These are phyloP conservation scores for Daldinia vernicosa DNA, from an alignment of 495 filamentous ascomycete species.

Conservation along the genomic window DNA sequence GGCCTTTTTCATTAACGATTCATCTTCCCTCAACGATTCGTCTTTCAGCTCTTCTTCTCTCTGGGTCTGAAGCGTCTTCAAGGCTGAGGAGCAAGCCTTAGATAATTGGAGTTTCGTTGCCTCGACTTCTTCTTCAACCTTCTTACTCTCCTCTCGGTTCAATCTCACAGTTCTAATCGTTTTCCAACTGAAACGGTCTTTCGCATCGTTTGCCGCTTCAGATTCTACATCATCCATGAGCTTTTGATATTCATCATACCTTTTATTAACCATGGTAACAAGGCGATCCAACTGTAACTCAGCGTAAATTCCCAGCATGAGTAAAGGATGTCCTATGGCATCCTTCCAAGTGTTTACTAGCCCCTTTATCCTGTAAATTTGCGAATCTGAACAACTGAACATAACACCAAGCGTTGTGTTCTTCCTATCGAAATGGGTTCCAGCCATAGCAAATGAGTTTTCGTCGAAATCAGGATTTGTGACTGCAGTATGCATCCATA, in stretches of 20 bases:
- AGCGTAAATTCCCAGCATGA: not conserved
- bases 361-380: not conserved
- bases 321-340: not conserved
- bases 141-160: not conserved
- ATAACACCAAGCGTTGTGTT: not conserved
- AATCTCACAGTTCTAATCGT: not conserved
- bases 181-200: not conserved
- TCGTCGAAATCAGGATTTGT: not conserved
- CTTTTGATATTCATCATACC: not conserved
- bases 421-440: not conserved
- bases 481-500: slow-evolving; percentile 2
- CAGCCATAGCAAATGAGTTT: not conserved
- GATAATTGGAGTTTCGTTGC: not conserved
- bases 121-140: not conserved
- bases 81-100: not conserved
- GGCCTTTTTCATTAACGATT: not conserved
- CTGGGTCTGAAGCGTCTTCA: not conserved
- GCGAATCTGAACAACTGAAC: not conserved
- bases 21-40: not conserved
- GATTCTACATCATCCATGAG: not conserved
- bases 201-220: not conserved
- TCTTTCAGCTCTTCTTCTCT: too few relatives aligned
- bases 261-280: not conserved
- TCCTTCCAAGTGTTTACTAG: not conserved
- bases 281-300: slow-evolving; percentile 2